Base-by-base conservation (phyloP, 345 rosid genomes). In the Conringia planisiliqua region DNA sequence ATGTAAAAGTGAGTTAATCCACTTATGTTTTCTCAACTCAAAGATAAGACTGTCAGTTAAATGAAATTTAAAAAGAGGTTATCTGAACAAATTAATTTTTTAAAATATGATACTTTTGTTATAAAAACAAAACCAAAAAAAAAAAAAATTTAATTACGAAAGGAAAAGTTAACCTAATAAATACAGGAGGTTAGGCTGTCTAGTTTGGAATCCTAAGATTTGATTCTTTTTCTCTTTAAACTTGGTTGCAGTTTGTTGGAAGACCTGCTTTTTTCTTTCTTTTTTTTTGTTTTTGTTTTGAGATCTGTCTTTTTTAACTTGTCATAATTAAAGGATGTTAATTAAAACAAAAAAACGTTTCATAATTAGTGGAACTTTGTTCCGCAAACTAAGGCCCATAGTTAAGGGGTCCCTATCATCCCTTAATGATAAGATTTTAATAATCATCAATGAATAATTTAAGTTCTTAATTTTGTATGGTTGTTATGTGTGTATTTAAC, bases 311-410 rank as follows among this genome's bases (percentile, higher is more conserved):
- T 39, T n/a, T 43, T 47, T 12, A 17, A 47, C 12, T 47, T 18
- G 11, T 18, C 52, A 47, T 46, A 46, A 46, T 17, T 46, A 17
- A 36, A 46, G 11, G 24, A 46, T 46, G 5, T 46, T 0, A 7
- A 4, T 46, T 0, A 7, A 17, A 17, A n/a, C 8, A 2, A 46
- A n/a, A n/a, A 44, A 6, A 47, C 13, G 4, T 47, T 1, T 47
- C 26, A 47, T 47, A 18, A 47, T 66, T 66, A 66, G 2, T 29
- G 70, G 70, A 66, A 47, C 32, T 35, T 66, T 66, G 59, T 48
- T 35, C 71, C 59, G 71, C 33, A 50, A 33, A 66, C 59, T 66
- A 50, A 12, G 71, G 59, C 59, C 8, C 29, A 50, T 20, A 20
- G 22, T 50, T 50, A 10, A 10, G 6, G 55, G 2, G 10, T 16